A percentile compares a stretch with the other conserved stretches of the same genome.
These are phyloP conservation scores for Glonium stellatum DNA, from an alignment of 495 filamentous ascomycete species.

Conservation along the genomic window DNA sequence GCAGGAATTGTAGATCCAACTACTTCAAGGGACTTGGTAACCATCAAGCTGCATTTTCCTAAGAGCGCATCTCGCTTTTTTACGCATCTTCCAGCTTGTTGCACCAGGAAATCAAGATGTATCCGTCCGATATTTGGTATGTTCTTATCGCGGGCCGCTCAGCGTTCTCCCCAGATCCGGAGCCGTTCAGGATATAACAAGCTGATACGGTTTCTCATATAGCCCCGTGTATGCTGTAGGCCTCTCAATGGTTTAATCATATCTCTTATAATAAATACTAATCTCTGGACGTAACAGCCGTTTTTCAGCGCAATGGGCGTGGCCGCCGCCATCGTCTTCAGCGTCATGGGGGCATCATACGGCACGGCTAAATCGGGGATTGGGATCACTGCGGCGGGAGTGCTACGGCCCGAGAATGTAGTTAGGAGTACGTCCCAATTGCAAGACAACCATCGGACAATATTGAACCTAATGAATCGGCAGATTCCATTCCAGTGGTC, in stretches of 20 bases:
- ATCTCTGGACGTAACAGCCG: slow-evolving; percentile 52
- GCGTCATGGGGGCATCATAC: slow-evolving; percentile 96
- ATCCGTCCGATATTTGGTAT: too few relatives aligned
- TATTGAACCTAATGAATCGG: slow-evolving; percentile 5
- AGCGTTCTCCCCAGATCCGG: too few relatives aligned
- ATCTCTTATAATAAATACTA: slow-evolving; percentile 7
- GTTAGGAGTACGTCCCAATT: slow-evolving; percentile 70
- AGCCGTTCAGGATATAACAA: not conserved
- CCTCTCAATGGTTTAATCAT: slow-evolving; percentile 36
- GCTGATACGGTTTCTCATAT: slow-evolving; percentile 40
- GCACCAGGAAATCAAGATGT: too few relatives aligned
- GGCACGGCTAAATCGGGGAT: slow-evolving; percentile 99
- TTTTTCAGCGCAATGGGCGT: slow-evolving; percentile 99
- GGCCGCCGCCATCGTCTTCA: slow-evolving; percentile 96
- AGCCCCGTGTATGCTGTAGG: slow-evolving; percentile 99
- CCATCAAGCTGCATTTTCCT: too few relatives aligned
- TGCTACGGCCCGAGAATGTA: slow-evolving; percentile 93
- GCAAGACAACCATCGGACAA: not conserved
- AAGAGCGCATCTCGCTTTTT: too few relatives aligned
- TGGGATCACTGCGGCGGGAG: slow-evolving; percentile 96
- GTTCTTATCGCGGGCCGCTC: too few relatives aligned
- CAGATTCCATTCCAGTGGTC: slow-evolving; percentile 98
- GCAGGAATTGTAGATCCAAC: too few relatives aligned
- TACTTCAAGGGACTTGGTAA: too few relatives aligned
- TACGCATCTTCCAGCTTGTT: too few relatives aligned